A percentile compares a stretch with the other conserved stretches of the same genome.
These are phyloP conservation scores for Solanum ossicruentum DNA, from an alignment of 257 asterid genomes.

Conservation along the genomic window DNA sequence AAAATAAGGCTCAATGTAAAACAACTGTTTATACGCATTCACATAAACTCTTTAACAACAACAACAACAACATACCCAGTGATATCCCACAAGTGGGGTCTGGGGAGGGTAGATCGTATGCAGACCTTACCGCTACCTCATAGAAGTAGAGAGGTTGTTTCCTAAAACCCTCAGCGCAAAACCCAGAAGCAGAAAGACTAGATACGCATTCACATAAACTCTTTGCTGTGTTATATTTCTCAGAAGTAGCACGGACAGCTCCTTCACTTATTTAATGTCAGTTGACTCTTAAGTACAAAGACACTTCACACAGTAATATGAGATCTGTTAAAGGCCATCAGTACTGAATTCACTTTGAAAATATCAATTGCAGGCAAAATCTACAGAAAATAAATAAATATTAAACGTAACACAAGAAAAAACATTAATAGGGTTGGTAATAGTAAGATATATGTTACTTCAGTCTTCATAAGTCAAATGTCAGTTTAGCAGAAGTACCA, in stretches of 20 bases:
- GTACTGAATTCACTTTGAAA: background rate
- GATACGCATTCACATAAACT: background rate
- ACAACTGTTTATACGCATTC: background rate
- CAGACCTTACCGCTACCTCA: too few relatives aligned
- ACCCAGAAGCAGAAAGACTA: too few relatives aligned
- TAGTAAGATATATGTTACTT: background rate
- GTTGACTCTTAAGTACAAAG: background rate
- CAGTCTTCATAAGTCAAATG: background rate
- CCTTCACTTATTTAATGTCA: background rate
- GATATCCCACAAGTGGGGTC: too few relatives aligned
- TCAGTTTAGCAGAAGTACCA: slow-evolving; percentile 30
- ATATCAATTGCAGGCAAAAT: background rate
- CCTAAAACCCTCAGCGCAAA: too few relatives aligned
- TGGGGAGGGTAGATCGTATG: too few relatives aligned
- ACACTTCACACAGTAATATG: background rate
- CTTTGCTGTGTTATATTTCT: background rate
- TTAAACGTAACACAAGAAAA: background rate
- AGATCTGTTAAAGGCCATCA: background rate
- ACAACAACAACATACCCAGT: too few relatives aligned
- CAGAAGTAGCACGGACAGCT: background rate
- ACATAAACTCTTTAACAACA: too few relatives aligned
- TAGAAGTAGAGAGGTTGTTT: too few relatives aligned
- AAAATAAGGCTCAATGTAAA: background rate
- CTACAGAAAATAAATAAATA: background rate
- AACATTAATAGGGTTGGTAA: background rate